Evolutionary conservation across 495 filamentous ascomycete genomes (phyloP), one percentile per base, ranked within the genome.

Genomic region (Aeminium ludgeri): DNA sequence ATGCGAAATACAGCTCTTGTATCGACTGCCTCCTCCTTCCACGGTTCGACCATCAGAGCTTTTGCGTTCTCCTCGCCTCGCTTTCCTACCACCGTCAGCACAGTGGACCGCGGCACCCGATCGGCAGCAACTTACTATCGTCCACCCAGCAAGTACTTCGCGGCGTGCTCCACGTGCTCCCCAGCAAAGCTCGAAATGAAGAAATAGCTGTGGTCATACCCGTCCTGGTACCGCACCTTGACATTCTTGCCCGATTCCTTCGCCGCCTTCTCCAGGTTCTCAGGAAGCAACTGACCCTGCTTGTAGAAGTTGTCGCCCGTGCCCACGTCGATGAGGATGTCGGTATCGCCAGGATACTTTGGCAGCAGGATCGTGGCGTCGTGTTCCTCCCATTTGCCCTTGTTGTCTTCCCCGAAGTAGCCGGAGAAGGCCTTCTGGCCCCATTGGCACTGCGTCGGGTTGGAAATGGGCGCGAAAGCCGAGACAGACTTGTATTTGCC

Each of bases 251-350:
- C 84, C 6, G 69, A 67, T 48, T 79, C 76, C 56, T 76, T 71
- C 15, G 76, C 86, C 5, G 80, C 86, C 55, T 75, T 69, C 45
- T 77, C 73, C 45, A 97, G 79, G 58, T 94, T 94, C 70, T 97
- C 91, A 2, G 86, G 87, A 13, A 95, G 68, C 39, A 97, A 66
- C 59, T 97, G 91, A 30, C 74, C 74, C 54, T 91, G 75, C 65
- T 92, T 85, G 62, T 93, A 95, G 59, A 95, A 96, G 53, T 86
- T 82, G 66, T 97, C 89, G 25, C 73, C 81, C 17, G 86, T 94
- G 5, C 89, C 89, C 16, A 93, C 83, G 57, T 94, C 86, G 50
- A 94, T 80, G 18, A 94, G 57, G 13, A 77, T 65, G 55, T 82
- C 76, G 33, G 93, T 60, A 11, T 73, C 65, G 28, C 74, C 74